Base-by-base conservation (phyloP, 768 basidiomycete species). In the Lyophyllum atratum region DNA sequence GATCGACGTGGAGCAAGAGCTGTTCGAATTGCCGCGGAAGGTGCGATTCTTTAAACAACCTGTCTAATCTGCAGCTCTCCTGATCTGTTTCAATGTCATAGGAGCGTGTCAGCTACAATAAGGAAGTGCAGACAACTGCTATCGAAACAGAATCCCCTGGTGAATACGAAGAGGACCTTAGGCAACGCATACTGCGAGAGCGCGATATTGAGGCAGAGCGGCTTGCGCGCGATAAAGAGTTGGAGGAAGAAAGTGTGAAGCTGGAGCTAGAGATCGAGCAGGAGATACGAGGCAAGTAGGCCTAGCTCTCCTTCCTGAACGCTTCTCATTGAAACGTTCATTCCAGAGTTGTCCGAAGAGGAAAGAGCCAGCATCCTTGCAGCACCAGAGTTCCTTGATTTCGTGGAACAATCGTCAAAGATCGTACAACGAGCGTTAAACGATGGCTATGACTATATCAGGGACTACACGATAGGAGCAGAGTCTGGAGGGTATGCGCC, bases 381-480 rank as follows among this genome's bases (percentile, higher is more conserved):
- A n/a, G 90, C 90, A 8, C 92, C 95, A 0, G 93, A 95, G 66
- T 98, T 98, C 70, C 73, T 92, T 15, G 90, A 94, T 61, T 99
- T 99, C 70, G 87, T 99, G 15, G 94, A 97, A 68, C 86, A 90
- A 64, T 95, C 93, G 9, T 93, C 92, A 21, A 96, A 96, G 75
- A 94, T 98, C 45, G 85, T 98, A 11, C 93, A 98, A 70, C 81
- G 97, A 49, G 97, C 96, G 21, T 74, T 98, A 59, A 97, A 92
- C 66, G 97, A 98, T 65, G 85, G 85, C 25, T 99, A 99, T 70
- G 97, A 99, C 70, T 98, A 98, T 65, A 93, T 94, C 63, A 87
- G 91, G 31, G 97, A 99, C 74, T 99, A 99, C 68, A 92, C 91
- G n/a, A 84, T 95, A 49, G 90, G 89, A 24, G 78, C 92, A 7